Percentiles rank a stretch among this genome's conserved stretches.
phyloP scores from a whole-genome alignment of 1,139 yeast species.

The Scheffersomyces titani region DNA sequence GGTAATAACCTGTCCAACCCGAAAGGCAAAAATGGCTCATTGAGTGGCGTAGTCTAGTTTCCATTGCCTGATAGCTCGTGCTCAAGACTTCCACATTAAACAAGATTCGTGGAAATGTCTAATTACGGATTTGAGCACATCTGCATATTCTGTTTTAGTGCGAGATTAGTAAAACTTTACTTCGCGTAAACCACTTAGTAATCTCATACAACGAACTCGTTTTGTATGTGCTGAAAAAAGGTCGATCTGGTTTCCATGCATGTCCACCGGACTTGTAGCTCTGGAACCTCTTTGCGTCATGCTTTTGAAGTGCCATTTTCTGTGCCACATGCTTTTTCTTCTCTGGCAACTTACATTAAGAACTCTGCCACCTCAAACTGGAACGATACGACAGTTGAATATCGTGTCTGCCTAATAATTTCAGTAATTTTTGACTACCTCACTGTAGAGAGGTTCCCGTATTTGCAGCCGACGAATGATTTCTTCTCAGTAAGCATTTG shows the following conservation, averaged over 20 bases:
- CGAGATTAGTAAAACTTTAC: neutral
- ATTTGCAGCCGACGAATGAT: neutral
- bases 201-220: neutral
- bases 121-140: neutral
- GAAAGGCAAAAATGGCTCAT: neutral
- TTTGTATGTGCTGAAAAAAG: neutral
- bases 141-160: neutral
- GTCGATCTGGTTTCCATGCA: neutral
- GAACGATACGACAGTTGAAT: neutral
- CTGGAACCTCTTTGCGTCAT: neutral
- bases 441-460: neutral
- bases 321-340: too few relatives aligned
- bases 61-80: neutral
- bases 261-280: neutral
- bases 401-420: neutral
- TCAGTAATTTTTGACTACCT: neutral
- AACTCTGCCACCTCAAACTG: neutral
- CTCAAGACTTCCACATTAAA: neutral
- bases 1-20: neutral
- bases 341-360: too few relatives aligned
- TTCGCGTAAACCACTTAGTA: neutral
- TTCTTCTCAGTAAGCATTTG: neutral
- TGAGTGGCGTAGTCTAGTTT: neutral
- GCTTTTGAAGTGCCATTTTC: too few relatives aligned
- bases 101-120: neutral